A percentile compares a stretch with the other conserved stretches of the same genome.
Conservation (phyloP, 1,284 basidiomycete species). For the Omphalotus olearius region DNA sequence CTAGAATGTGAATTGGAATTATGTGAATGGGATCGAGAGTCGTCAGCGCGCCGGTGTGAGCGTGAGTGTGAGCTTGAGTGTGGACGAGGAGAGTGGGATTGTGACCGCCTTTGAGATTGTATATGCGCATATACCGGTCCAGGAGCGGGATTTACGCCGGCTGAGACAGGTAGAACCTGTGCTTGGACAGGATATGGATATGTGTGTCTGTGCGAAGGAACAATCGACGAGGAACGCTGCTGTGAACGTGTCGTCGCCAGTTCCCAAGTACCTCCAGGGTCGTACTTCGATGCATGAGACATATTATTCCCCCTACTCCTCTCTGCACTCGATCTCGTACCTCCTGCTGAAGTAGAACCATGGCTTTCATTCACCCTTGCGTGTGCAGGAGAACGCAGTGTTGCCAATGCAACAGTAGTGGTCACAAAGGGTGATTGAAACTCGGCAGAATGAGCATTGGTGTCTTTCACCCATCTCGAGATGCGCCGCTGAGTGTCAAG, state of each 20-base stretch:
- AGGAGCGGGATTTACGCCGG: neutral
- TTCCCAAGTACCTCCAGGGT: neutral
- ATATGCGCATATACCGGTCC: neutral
- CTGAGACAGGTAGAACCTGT: neutral
- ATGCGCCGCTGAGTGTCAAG: slow-evolving; percentile 5
- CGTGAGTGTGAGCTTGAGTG: slow-evolving; percentile 1
- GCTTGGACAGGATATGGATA: neutral
- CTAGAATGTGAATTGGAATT: neutral
- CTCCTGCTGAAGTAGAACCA: neutral
- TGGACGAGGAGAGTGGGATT: neutral
- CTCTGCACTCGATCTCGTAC: neutral
- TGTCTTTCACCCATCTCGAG: slow-evolving; percentile 14
- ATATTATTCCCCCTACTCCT: slow-evolving; percentile 8
- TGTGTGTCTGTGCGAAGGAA: neutral
- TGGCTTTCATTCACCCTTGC: neutral
- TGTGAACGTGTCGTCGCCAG: neutral
- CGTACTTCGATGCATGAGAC: neutral
- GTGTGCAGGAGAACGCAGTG: neutral
- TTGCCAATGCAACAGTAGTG: slow-evolving; percentile 1
- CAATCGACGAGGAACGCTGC: neutral
- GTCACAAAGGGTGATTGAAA: slow-evolving; percentile 11
- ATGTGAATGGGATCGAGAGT: neutral
- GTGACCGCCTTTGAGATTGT: neutral
- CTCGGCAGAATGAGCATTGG: slow-evolving; percentile 10
- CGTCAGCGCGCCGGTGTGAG: neutral